phyloP scores from a whole-genome alignment of 192 early-diverging fungal species.

The Bifiguratus adelaidae region DNA sequence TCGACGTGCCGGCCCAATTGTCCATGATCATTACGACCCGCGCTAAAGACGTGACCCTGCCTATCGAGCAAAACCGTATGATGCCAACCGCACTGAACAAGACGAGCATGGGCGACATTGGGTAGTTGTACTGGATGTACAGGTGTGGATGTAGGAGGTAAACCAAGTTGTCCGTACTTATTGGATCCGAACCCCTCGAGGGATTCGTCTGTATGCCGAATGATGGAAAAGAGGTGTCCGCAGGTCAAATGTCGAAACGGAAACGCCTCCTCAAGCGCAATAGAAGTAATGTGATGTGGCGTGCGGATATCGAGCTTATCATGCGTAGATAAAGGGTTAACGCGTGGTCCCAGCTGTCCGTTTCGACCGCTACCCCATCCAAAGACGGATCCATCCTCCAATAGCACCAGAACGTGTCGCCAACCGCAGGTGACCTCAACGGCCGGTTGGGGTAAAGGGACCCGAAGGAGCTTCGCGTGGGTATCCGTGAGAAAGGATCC shows the following conservation, averaged over 20 bases:
- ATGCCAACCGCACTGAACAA: constrained; percentile 41
- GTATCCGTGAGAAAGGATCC: constrained; percentile 20
- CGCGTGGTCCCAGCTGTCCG: constrained; percentile 37
- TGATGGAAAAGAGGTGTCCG: constrained; percentile 6
- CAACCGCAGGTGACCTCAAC: constrained; percentile 47
- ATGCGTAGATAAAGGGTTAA: not conserved
- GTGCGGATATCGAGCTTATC: too few relatives aligned
- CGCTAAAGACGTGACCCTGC: constrained; percentile 28
- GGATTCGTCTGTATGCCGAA: constrained; percentile 21
- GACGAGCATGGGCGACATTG: not conserved
- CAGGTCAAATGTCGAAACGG: not conserved
- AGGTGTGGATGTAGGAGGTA: not conserved
- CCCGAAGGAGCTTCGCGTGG: too few relatives aligned
- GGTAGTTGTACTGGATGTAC: not conserved
- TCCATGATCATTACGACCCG: constrained; percentile 71
- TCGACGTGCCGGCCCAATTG: too few relatives aligned
- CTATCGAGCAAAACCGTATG: constrained; percentile 23
- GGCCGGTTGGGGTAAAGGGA: too few relatives aligned
- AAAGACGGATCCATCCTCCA: constrained; percentile 19
- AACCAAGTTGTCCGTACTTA: constrained; percentile 54
- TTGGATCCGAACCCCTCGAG: constrained; percentile 47
- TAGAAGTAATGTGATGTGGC: constrained; percentile 10
- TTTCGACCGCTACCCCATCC: constrained; percentile 47
- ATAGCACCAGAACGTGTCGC: constrained; percentile 48
- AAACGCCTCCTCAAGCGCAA: not conserved